Conservation (phyloP, 1,284 basidiomycete genomes). For the Puccinia hordei region DNA sequence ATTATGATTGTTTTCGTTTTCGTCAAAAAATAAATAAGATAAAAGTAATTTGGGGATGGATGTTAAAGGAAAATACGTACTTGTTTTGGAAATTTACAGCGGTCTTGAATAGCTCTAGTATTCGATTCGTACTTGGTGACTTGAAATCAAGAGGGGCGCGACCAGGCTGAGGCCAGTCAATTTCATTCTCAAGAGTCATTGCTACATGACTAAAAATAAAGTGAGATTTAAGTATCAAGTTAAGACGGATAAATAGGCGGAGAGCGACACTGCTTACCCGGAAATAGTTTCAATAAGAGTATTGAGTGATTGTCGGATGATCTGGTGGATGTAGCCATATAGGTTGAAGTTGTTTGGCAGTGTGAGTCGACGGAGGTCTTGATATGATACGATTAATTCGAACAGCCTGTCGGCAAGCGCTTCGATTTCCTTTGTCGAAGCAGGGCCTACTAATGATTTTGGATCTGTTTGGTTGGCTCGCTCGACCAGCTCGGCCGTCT, state of each 20-base stretch:
- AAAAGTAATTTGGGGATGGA: no score
- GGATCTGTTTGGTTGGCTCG: neutral
- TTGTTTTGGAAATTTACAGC: slow-evolving; percentile 20
- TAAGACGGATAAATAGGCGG: neutral
- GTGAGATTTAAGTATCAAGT: neutral
- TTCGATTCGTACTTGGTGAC: slow-evolving; percentile 2
- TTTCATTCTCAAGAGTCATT: slow-evolving; percentile 14
- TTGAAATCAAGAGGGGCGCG: slow-evolving; percentile 11
- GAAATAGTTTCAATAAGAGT: neutral
- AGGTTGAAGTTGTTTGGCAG: neutral
- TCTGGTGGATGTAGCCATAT: slow-evolving; percentile 18
- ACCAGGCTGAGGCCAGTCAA: slow-evolving; percentile 21
- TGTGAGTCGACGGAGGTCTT: slow-evolving; percentile 6
- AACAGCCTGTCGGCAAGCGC: slow-evolving; percentile 10
- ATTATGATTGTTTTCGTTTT: no score
- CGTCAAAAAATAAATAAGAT: no score
- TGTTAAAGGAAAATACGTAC: neutral
- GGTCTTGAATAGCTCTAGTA: slow-evolving; percentile 12
- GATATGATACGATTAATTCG: slow-evolving; percentile 17
- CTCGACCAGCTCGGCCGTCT: neutral
- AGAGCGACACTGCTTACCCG: neutral
- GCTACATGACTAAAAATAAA: slow-evolving; percentile 10
- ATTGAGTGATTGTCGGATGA: slow-evolving; percentile 18
- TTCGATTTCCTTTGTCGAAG: neutral
- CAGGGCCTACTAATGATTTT: neutral